Evolutionary conservation across 768 basidiomycete genomes (phyloP).

Genomic region (Arthromyces matolae): DNA sequence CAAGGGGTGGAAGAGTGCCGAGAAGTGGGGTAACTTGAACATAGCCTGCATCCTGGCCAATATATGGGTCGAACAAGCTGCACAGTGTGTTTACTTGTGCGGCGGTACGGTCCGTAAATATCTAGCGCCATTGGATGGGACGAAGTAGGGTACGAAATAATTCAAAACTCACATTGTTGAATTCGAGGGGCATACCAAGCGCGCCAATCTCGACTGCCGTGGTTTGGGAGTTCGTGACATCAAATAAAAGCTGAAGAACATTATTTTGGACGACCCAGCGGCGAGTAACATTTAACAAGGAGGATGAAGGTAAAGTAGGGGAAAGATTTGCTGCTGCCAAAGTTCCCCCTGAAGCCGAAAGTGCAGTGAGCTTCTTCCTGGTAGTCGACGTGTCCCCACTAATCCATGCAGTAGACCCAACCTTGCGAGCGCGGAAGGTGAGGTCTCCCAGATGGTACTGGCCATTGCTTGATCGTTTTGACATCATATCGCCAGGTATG

Average conservation of each 20-base stretch:
- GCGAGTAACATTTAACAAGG: constrained; percentile 47
- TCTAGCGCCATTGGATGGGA: constrained; percentile 27
- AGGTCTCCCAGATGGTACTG: constrained; percentile 56
- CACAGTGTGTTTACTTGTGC: constrained; percentile 49
- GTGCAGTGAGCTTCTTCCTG: constrained; percentile 35
- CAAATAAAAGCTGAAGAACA: constrained; percentile 45
- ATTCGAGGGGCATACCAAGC: constrained; percentile 49
- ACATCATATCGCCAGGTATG: constrained; percentile 49
- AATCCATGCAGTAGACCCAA: constrained; percentile 43
- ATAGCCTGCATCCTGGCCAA: constrained; percentile 52
- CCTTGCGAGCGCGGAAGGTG: constrained; percentile 46
- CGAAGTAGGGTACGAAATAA: neutral
- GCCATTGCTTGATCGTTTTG: constrained; percentile 40
- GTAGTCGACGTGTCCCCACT: constrained; percentile 42
- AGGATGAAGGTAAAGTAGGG: constrained; percentile 42
- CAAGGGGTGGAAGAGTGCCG: constrained; percentile 48
- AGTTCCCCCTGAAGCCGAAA: constrained; percentile 38
- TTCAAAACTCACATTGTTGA: constrained; percentile 44
- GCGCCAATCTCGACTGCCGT: constrained; percentile 51
- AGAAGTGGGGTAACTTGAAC: constrained; percentile 51
- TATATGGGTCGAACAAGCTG: constrained; percentile 55
- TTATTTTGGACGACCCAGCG: constrained; percentile 44
- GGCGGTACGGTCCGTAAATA: constrained; percentile 51
- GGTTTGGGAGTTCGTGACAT: constrained; percentile 45
- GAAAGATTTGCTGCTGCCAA: constrained; percentile 47